phyloP scores from a whole-genome alignment of 805 yeast species.

The Candida broadrunensis region DNA sequence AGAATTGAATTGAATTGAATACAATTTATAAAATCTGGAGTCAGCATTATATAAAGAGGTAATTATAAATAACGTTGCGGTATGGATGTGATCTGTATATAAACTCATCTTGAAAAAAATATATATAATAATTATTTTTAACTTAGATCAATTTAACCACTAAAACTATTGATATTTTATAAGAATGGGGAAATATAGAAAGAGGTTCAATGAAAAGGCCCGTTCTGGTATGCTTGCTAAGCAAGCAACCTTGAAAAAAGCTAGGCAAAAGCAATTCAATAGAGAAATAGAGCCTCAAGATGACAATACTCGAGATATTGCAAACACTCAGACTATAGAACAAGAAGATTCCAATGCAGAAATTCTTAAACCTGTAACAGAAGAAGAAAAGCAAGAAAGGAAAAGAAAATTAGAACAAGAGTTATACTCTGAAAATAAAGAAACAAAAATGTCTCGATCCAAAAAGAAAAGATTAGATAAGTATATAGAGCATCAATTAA shows the following conservation, averaged over 20 bases:
- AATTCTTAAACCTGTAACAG: conserved; percentile 58
- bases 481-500: conserved; percentile 86
- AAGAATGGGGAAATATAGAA: conserved; percentile 76
- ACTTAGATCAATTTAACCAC: background rate
- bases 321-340: conserved; percentile 9
- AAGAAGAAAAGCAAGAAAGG: conserved; percentile 59
- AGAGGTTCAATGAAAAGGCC: conserved; percentile 81
- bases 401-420: conserved; percentile 63
- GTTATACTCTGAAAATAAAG: conserved; percentile 56
- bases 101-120: background rate
- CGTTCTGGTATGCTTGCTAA: conserved; percentile 81
- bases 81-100: background rate
- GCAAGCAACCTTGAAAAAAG: conserved; percentile 64
- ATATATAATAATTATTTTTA: background rate
- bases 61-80: background rate
- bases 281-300: conserved; percentile 34
- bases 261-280: conserved; percentile 66
- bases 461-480: conserved; percentile 83
- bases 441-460: conserved; percentile 64
- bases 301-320: conserved; percentile 9
- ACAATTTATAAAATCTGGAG: conserved; percentile 1
- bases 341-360: conserved; percentile 56
- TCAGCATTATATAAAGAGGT: background rate
- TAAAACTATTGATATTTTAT: background rate
- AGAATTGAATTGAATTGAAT: too few species aligned